Evolutionary conservation across 805 yeast species (phyloP), one percentile per base, ranked within the genome.

Genomic region (Barnettozyma sp.): DNA sequence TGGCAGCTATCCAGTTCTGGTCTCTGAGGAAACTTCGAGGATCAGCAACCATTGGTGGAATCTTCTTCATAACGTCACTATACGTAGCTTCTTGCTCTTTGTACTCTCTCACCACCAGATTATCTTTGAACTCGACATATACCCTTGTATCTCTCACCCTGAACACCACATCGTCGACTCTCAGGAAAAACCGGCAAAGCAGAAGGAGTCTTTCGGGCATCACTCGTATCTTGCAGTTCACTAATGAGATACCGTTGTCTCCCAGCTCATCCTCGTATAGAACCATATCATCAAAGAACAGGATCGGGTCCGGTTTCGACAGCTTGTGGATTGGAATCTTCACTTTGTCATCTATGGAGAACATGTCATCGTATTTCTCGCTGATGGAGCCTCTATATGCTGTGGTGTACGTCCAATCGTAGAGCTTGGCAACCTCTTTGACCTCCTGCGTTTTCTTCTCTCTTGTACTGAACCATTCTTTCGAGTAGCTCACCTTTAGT

Each of bases 321-420:
- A 92, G 65, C 52, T 78, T 76, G 11, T 76, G 75, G 14, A 84
- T 48, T 0, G 98, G 98, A 10, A 90, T 73, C 22, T 50, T 31
- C 11, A 48, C 49, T 6, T 58, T 60, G 16, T 58, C 47, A 22
- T 55, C 55, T 25, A 56, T 59, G n/a, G 44, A 21, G 24, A 48
- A 34, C 7, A n/a, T n/a, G n/a, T n/a, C n/a, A n/a, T 46, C 35
- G 3, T 42, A 39, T 11, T 45, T 42, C 12, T 34, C 38, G 4
- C 40, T 33, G 5, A 65, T 37, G 0, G 78, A 68, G 0, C 97
- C 98, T 41, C 65, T 68, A 56, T 90, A 92, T 31, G 66, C 59
- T 1, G 95, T 77, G 0, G 95, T 73, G 55, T 92, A 92, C 0
- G 98, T 90, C 99, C 99, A 92, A 62, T 92, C 98, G 55, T 76